Evolutionary conservation across 2,329 filamentous ascomycete species (phyloP).

Genomic region (Ceratocystis lukuohia): DNA sequence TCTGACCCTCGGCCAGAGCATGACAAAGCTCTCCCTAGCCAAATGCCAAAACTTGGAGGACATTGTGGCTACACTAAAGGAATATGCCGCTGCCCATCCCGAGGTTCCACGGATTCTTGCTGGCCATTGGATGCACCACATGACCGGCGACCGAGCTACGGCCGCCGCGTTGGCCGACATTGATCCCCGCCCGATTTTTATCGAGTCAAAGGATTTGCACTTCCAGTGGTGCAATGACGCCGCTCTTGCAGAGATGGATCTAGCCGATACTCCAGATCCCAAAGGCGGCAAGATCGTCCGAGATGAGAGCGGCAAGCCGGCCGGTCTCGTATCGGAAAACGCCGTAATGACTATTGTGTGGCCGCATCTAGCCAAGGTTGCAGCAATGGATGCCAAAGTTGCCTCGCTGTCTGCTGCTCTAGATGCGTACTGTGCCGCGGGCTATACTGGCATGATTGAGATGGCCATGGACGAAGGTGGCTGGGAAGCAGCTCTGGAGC

Average conservation of each 20-base stretch:
- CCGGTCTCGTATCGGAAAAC: conserved; percentile 40
- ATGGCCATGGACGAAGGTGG: conserved; percentile 49
- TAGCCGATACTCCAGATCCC: conserved; percentile 34
- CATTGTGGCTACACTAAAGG: conserved; percentile 34
- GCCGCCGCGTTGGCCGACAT: conserved; percentile 36
- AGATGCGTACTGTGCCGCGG: conserved; percentile 36
- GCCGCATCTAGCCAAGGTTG: conserved; percentile 38
- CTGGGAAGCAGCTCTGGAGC: conserved; percentile 38
- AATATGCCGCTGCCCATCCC: conserved; percentile 35
- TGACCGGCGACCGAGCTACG: conserved; percentile 34
- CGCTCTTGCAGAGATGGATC: conserved; percentile 36
- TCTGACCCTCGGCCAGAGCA: conserved; percentile 39
- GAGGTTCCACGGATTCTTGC: conserved; percentile 37
- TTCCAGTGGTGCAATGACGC: conserved; percentile 43
- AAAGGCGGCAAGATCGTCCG: conserved; percentile 40
- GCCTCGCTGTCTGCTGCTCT: conserved; percentile 37
- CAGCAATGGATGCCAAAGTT: conserved; percentile 36
- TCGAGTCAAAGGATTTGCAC: conserved; percentile 44
- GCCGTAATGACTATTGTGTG: conserved; percentile 41
- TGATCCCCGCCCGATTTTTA: conserved; percentile 41
- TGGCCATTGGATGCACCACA: conserved; percentile 42
- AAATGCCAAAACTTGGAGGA: conserved; percentile 36
- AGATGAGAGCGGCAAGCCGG: conserved; percentile 34
- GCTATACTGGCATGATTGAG: conserved; percentile 43
- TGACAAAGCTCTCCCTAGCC: conserved; percentile 38